Base-by-base conservation (phyloP, 129 eudicot species). In the Pulicaria dysenterica region DNA sequence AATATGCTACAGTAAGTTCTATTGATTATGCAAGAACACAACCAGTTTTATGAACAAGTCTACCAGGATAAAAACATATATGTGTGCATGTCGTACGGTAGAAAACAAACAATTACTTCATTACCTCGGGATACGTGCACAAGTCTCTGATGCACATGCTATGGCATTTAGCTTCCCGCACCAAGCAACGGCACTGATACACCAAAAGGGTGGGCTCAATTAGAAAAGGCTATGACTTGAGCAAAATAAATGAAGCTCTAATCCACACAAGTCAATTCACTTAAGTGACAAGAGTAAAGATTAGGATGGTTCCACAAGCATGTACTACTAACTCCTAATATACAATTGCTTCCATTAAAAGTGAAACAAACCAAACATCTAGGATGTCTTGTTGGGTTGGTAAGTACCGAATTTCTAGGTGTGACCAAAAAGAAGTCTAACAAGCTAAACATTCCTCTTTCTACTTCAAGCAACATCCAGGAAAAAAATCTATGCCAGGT, bases 91-190 rank as follows among this genome's bases (percentile, higher is more conserved):
- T 58, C 62, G 67, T 11, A 49, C 12, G 8, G 47, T 47, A 38
- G 62, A 58, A 69, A 16, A 60, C 19, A 68, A 8, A 69, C 59
- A 40, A 46, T 51, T 24, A 41, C 47, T 47, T 16, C 41, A 68
- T 54, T 60, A 94, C 98, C 98, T 90, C 42, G 98, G 98, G 62
- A 94, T 94, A 77, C 98, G 90, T 57, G 98, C 98, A 90, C 98
- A 94, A 15, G 98, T 94, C 82, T 94, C 98, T 67, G 98, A 90
- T 31, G 98, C 97, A 88, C 97, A 94, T 51, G 98, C 98, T 67
- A 94, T 86, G 55, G 97, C 91, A 81, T 94, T 94, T 72, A 94
- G 88, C 92, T 88, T 94, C n/a, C 98, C 98, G 49, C 98, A 94
- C 98, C 98, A 94, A 63, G 98, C 96, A 84, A 90, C 98, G 59